These are phyloP conservation scores for Diutina mesorugosa DNA, from an alignment of 1,139 yeast species.

Conservation along the genomic window DNA sequence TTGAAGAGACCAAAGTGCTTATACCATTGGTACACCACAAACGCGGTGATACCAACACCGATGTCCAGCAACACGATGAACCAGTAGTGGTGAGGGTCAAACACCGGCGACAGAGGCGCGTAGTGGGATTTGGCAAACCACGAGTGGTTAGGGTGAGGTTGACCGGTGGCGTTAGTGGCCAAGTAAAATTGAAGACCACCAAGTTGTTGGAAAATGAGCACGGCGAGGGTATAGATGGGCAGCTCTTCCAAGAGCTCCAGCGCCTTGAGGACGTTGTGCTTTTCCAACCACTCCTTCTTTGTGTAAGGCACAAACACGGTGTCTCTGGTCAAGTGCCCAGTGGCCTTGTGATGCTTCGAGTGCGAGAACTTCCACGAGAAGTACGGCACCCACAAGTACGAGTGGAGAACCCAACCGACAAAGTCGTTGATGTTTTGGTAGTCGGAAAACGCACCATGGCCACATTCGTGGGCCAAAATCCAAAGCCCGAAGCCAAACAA, in stretches of 20 bases:
- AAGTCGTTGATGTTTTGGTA: slow-evolving; percentile 56
- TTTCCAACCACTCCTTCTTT: slow-evolving; percentile 37
- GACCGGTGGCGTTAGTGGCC: slow-evolving; percentile 67
- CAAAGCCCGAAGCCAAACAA: slow-evolving; percentile 69
- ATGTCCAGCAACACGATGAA: slow-evolving; percentile 59
- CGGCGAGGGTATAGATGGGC: slow-evolving; percentile 47
- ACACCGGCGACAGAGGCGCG: slow-evolving; percentile 61
- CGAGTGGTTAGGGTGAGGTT: slow-evolving; percentile 22
- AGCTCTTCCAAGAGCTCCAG: slow-evolving; percentile 61
- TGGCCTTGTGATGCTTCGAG: slow-evolving; percentile 79
- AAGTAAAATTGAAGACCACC: slow-evolving; percentile 67
- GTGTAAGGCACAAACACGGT: slow-evolving; percentile 74
- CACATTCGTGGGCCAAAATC: slow-evolving; percentile 88
- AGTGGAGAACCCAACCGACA: slow-evolving; percentile 76
- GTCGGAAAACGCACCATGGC: slow-evolving; percentile 76
- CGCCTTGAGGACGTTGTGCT: slow-evolving; percentile 26
- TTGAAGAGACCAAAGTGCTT: slow-evolving; percentile 50
- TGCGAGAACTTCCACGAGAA: slow-evolving; percentile 80
- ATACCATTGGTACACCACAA: slow-evolving; percentile 52
- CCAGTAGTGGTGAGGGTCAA: slow-evolving; percentile 59
- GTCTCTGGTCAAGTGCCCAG: slow-evolving; percentile 70
- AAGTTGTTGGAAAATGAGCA: slow-evolving; percentile 54
- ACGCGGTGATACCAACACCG: slow-evolving; percentile 45
- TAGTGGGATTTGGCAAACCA: slow-evolving; percentile 45
- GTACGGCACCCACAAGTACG: slow-evolving; percentile 68